Conservation (phyloP, 2,329 filamentous ascomycete species). For the Chaetomium strumarium region DNA sequence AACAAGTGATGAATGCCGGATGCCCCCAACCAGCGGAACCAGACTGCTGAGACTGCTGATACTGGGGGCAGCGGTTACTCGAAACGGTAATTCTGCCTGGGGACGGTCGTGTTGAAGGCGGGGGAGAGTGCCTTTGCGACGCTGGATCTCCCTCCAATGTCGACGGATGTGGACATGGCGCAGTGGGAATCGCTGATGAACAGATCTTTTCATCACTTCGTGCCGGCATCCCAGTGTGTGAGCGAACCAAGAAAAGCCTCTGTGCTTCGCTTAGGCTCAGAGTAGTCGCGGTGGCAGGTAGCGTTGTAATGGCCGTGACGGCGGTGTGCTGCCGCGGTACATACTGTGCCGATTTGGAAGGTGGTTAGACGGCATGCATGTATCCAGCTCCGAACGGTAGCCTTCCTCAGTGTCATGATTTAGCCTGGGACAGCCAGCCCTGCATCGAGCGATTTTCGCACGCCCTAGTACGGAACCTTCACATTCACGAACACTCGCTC, state of each 20-base stretch:
- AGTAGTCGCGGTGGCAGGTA: slow-evolving; percentile 7
- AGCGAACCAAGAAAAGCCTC: slow-evolving; percentile 5
- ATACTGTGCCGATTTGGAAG: slow-evolving; percentile 14
- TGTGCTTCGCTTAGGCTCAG: not conserved
- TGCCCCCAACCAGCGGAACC: slow-evolving; percentile 8
- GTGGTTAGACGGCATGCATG: slow-evolving; percentile 7
- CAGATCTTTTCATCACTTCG: slow-evolving; percentile 26
- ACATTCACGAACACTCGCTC: not conserved
- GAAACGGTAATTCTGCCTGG: slow-evolving; percentile 16
- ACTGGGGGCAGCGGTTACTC: slow-evolving; percentile 12
- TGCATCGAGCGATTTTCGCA: slow-evolving; percentile 16
- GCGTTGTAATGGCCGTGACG: slow-evolving; percentile 4
- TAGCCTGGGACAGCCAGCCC: slow-evolving; percentile 15
- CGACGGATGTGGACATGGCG: slow-evolving; percentile 16
- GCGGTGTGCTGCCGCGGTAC: slow-evolving; percentile 12
- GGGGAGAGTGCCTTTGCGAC: slow-evolving; percentile 19
- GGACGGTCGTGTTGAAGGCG: slow-evolving; percentile 21
- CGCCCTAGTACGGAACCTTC: not conserved
- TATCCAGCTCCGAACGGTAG: slow-evolving; percentile 9
- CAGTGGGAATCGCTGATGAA: slow-evolving; percentile 23
- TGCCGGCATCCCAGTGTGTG: slow-evolving; percentile 20
- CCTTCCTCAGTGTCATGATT: slow-evolving; percentile 11
- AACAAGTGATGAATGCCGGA: slow-evolving; percentile 13
- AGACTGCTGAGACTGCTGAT: slow-evolving; percentile 16
- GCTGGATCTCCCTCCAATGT: slow-evolving; percentile 16